Evolutionary conservation across 371 early-diverging fungal genomes (phyloP), one percentile per base, ranked within the genome.

Genomic region (Haplosporangium sp.): DNA sequence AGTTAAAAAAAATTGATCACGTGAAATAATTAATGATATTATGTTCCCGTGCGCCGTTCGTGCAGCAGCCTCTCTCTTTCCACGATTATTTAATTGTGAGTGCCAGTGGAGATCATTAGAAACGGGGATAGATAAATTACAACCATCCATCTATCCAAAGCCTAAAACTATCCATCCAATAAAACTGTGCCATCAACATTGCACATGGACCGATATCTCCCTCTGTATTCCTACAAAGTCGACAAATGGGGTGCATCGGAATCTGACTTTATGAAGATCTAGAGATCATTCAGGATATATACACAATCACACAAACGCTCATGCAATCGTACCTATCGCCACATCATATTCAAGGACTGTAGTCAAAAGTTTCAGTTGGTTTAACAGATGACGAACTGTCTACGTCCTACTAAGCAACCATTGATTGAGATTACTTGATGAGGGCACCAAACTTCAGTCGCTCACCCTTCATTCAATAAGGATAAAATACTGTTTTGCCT

Each of bases 31-130:
- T 27, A 27, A 10, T 44, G 44, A 44, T 10, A 44, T 55, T 55
- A 27, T 15, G 19, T 27, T 8, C 55, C 19, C 11, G 55, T 27
- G 55, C 19, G 27, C 34, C 55, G 27, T 8, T 15, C 61, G 55
- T 47, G 34, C 37, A 40, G 45, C 57, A 57, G 57, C 65, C 65
- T 65, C 65, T 65, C 65, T 65, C 57, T 65, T 65, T 65, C 65
- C 65, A 65, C 65, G 65, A 65, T 65, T 65, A 65, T 44, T 57
- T 65, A 65, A 45, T 65, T 65, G 65, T 65, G 65, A 65, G 65
- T 65, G 65, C 55, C 65, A 40, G 52, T 53, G 53, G 65, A 64
- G 65, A 42, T 45, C 44, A 45, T 61, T 15, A 45, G 6, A 56
- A 38, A 0, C 35, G 17, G 10, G 19, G 42, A 27, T 27, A 27